These are phyloP conservation scores for Fagopyrum esculentum DNA, from an alignment of 148 eudicot genomes.

Conservation along the genomic window DNA sequence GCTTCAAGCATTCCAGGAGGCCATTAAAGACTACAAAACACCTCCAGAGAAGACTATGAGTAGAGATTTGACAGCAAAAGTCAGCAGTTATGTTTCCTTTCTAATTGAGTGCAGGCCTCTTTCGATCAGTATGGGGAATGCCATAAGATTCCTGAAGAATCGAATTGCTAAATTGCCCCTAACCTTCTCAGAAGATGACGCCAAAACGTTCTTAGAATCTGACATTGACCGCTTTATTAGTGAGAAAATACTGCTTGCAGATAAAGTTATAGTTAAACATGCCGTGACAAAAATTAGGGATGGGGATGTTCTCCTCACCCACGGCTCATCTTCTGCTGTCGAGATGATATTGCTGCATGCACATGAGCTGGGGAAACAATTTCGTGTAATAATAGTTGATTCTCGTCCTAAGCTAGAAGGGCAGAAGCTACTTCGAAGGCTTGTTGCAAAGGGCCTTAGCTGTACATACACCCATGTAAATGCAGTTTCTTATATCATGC, in stretches of 20 bases:
- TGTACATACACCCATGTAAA: conserved; percentile 93
- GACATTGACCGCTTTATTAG: conserved; percentile 72
- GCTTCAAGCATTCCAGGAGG: conserved; percentile 95
- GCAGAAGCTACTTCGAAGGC: conserved; percentile 68
- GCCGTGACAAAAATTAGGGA: conserved; percentile 97
- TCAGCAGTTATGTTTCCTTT: conserved; percentile 78
- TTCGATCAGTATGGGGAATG: conserved; percentile 98
- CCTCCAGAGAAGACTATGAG: conserved; percentile 70
- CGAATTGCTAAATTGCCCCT: conserved; percentile 64
- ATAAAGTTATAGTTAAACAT: conserved; percentile 77
- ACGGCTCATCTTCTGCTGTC: conserved; percentile 87
- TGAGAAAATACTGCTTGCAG: conserved; percentile 89
- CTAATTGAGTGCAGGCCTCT: conserved; percentile 96
- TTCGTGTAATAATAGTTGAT: conserved; percentile 83
- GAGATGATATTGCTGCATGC: conserved; percentile 82
- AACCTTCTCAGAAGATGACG: conserved; percentile 81
- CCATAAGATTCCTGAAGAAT: conserved; percentile 77
- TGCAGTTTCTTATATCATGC: conserved; percentile 92
- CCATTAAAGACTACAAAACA: conserved; percentile 75
- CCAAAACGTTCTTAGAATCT: conserved; percentile 59
- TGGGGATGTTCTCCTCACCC: conserved; percentile 94
- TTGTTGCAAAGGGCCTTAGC: conserved; percentile 78
- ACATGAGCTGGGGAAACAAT: conserved; percentile 82
- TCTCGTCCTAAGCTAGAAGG: conserved; percentile 98
- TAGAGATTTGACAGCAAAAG: conserved; percentile 83